Evolutionary conservation across 2,329 filamentous ascomycete species (phyloP), one percentile per base, ranked within the genome.

Genomic region (Coniochaeta prunicola): DNA sequence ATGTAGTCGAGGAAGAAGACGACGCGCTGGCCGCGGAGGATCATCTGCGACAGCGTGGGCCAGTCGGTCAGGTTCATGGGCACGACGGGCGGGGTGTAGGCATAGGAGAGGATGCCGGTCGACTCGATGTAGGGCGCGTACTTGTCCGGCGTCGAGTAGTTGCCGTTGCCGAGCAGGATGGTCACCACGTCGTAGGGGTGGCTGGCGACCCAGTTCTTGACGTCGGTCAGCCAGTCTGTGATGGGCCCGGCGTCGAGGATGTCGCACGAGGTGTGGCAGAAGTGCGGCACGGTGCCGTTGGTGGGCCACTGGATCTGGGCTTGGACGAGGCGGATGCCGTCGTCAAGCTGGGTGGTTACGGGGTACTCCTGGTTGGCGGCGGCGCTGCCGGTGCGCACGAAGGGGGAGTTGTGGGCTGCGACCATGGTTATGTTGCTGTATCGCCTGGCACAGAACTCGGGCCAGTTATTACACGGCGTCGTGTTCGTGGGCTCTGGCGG

Each of bases 121-220:
- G 81, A 76, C 69, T 89, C 77, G 63, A 97, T 87, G 34, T 85
- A 86, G 0, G 80, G 80, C 6, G 81, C 84, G 70, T 90, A 96
- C 1, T 88, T 77, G 4, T 77, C 75, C 1, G 82, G 77, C 1
- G 67, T 67, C n/a, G 87, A 85, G 69, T 88, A 89, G 74, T 92
- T 89, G 66, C 84, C 87, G 71, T 97, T 97, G 59, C 87, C 91
- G 56, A 97, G 86, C 19, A 97, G 78, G 63, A 97, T 86, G 1
- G 91, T 92, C 28, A 97, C 83, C 1, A 97, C 89, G 64, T 97
- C 92, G 74, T 91, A 93, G 0, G 91, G 92, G 65, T 97, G 86
- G 0, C 69, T 66, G 7, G 81, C 79, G 2, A 97, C 84, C 92
- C 92, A 97, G 48, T 77, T 71, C 36, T 79, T 79, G 13, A 96